Base-by-base conservation (phyloP, 192 early-diverging fungal genomes). In the Dimargaris cristalligena region DNA sequence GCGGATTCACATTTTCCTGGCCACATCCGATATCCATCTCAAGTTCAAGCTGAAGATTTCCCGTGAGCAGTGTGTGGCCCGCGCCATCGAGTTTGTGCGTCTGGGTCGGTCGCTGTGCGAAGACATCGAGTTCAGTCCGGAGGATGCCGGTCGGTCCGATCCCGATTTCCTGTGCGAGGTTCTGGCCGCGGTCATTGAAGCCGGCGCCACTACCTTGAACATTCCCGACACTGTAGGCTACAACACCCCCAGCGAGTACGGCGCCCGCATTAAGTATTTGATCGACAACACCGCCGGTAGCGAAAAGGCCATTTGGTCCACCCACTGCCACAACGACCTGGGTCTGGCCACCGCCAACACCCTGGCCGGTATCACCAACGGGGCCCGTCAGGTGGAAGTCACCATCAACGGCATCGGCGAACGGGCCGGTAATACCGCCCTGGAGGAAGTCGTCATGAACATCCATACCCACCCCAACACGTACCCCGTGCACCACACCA, bases 171-270 rank as follows among this genome's bases (percentile, higher is more conserved):
- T 97, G 67, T 87, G 85, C 71, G 61, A 80, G 63, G 85, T 94
- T 13, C 71, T 97, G 25, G 78, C 72, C 3, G 78, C 78, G 35
- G 90, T 94, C 34, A 87, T 92, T 60, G 76, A 78, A 60, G 92
- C 92, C 13, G 94, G 94, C 35, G 94, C 91, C 16, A 90, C 87
- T 1, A 97, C 92, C 6, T 69, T 97, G 52, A 97, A 97, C 68
- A 94, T 97, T 58, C 92, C 94, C n/a, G 94, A 97, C 65, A 97
- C 94, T 0, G 94, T 97, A 28, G 94, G 94, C 0, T 95, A 95
- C 76, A 92, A 87, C 65, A 87, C 77, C 23, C 94, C 94, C 8
- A 76, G 83, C 47, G 85, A 97, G 71, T 94, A 90, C 67, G 94
- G 92, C 10, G 67, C 63, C 18, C 74, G 91, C 69, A 91, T 97